A percentile compares a stretch with the other conserved stretches of the same genome.
phyloP scores from a whole-genome alignment of 495 filamentous ascomycete genomes.

The Podospora anserina region DNA sequence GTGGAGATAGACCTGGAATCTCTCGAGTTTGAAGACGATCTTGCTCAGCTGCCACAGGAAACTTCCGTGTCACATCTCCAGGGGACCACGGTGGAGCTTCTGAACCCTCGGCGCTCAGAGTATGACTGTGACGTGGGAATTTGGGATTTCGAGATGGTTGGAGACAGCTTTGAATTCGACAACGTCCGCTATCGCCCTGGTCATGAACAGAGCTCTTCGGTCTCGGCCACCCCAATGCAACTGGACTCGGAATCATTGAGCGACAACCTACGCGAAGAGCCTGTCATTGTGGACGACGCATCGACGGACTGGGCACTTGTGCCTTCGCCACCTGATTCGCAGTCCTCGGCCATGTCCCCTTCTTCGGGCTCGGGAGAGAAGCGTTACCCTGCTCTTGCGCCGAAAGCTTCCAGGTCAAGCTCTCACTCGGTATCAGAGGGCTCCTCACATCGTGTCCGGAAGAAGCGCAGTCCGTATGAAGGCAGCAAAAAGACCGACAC shows the following conservation, averaged over 20 bases:
- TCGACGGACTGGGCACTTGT: slow-evolving; percentile 28
- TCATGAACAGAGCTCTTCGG: slow-evolving; percentile 20
- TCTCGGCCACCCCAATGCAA: slow-evolving; percentile 16
- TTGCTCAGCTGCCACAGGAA: not conserved
- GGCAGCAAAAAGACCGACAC: slow-evolving; percentile 32
- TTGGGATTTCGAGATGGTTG: slow-evolving; percentile 11
- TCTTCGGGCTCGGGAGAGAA: slow-evolving; percentile 16
- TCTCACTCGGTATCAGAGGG: slow-evolving; percentile 18
- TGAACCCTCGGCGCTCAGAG: slow-evolving; percentile 25
- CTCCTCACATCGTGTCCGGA: slow-evolving; percentile 21
- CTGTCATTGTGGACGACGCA: slow-evolving; percentile 11
- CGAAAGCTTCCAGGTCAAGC: slow-evolving; percentile 12
- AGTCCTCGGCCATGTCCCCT: slow-evolving; percentile 17
- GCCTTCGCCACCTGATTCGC: slow-evolving; percentile 16
- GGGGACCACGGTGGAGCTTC: slow-evolving; percentile 17
- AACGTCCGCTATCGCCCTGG: not conserved
- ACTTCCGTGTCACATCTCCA: not conserved
- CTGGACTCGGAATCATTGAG: slow-evolving; percentile 15
- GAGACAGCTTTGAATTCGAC: not conserved
- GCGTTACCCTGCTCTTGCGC: slow-evolving; percentile 25
- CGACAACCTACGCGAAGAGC: slow-evolving; percentile 14
- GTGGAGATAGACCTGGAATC: slow-evolving; percentile 1
- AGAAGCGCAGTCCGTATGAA: slow-evolving; percentile 33
- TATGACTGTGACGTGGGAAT: slow-evolving; percentile 28
- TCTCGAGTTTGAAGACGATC: not conserved